These are phyloP conservation scores for Adansonia gregorii DNA, from an alignment of 441 rosid genomes.

Conservation along the genomic window DNA sequence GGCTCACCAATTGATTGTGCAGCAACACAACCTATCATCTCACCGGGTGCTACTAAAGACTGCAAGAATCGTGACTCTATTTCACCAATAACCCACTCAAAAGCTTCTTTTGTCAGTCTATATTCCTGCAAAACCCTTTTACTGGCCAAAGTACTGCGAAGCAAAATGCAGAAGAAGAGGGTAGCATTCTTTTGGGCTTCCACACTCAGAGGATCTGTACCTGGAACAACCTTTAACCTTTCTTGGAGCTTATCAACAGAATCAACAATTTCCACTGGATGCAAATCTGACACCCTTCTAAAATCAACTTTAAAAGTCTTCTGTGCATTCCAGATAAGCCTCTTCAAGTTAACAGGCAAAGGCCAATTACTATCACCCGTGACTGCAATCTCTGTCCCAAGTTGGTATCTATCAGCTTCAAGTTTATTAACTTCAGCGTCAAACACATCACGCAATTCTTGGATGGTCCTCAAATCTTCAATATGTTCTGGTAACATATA, in stretches of 20 bases:
- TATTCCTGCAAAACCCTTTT: slow-evolving; percentile 97
- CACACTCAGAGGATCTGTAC: slow-evolving; percentile 86
- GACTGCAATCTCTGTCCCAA: slow-evolving; percentile 86
- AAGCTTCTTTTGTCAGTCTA: slow-evolving; percentile 95
- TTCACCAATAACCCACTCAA: slow-evolving; percentile 98
- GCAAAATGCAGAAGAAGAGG: slow-evolving; percentile 88
- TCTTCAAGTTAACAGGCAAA: slow-evolving; percentile 86
- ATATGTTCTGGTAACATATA: slow-evolving; percentile 75
- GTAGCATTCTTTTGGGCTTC: slow-evolving; percentile 99
- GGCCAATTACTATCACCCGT: slow-evolving; percentile 92
- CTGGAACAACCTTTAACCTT: slow-evolving; percentile 95
- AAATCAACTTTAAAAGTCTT: slow-evolving; percentile 88
- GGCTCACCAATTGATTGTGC: slow-evolving; percentile 99
- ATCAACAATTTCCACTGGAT: slow-evolving; percentile 97
- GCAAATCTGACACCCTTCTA: slow-evolving; percentile 85
- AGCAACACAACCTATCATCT: slow-evolving; percentile 99
- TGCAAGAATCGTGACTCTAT: slow-evolving; percentile 92
- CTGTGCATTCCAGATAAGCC: slow-evolving; percentile 95
- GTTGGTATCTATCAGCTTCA: slow-evolving; percentile 77
- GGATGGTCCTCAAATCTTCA: slow-evolving; percentile 84
- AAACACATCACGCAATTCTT: slow-evolving; percentile 85
- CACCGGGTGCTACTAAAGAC: slow-evolving; percentile 95
- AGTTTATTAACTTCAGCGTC: slow-evolving; percentile 91
- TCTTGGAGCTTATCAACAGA: slow-evolving; percentile 97
- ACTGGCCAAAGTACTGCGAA: slow-evolving; percentile 97